phyloP scores from a whole-genome alignment of 1,284 basidiomycete genomes.

The Puccinia horiana region DNA sequence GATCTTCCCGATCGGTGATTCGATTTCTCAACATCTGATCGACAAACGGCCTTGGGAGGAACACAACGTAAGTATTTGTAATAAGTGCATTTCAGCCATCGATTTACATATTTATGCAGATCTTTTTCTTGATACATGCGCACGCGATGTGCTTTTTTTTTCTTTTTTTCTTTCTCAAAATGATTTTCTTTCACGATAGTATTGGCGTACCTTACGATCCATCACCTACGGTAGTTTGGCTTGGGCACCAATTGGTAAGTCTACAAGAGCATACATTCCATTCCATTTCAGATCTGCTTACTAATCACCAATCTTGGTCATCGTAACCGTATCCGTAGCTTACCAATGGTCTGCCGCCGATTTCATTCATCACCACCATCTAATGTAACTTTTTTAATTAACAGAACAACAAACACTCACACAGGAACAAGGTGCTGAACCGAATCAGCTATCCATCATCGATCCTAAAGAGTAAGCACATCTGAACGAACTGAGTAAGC shows the following conservation, averaged over 20 bases:
- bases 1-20: constrained; percentile 1
- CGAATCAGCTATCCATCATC: neutral
- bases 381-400: too few relatives aligned
- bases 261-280: too few relatives aligned
- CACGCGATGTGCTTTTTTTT: too few relatives aligned
- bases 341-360: neutral
- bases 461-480: neutral
- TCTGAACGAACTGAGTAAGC: too few relatives aligned
- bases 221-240: neutral
- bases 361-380: neutral
- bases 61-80: neutral
- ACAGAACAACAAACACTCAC: too few relatives aligned
- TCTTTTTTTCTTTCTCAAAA: neutral
- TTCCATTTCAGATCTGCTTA: too few relatives aligned
- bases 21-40: neutral
- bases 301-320: too few relatives aligned
- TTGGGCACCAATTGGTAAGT: constrained; percentile 1
- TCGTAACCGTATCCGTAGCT: too few relatives aligned
- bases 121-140: too few relatives aligned
- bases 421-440: neutral
- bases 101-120: neutral
- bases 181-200: neutral
- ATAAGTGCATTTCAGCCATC: neutral
- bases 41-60: neutral
- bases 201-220: neutral